Conservation (phyloP, 345 rosid genomes). For the Schrenkiella parvula region DNA sequence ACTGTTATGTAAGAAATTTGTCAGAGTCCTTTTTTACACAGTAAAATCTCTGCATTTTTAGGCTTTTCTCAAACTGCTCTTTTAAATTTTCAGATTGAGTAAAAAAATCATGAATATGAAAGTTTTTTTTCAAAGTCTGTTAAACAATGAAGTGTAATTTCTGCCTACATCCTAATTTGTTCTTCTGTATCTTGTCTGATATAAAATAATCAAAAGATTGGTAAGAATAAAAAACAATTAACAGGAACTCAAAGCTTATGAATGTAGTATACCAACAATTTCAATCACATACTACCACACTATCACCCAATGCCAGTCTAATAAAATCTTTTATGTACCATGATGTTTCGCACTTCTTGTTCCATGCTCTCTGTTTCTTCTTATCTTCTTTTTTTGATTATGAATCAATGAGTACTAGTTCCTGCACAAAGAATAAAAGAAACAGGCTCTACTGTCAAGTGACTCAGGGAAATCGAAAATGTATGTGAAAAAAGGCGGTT, state of each 20-base stretch:
- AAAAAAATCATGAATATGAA: neutral
- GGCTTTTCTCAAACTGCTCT: neutral
- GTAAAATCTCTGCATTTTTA: constrained; percentile 9
- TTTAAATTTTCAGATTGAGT: neutral
- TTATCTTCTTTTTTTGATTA: neutral
- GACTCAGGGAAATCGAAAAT: neutral
- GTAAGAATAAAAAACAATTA: neutral
- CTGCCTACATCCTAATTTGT: neutral
- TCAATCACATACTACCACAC: constrained; percentile 4
- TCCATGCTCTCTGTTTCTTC: neutral
- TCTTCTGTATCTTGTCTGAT: neutral
- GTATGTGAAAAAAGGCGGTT: too few relatives aligned
- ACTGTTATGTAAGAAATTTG: constrained; percentile 18
- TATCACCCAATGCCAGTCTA: constrained; percentile 5
- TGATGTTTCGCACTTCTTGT: neutral
- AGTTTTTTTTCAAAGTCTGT: neutral
- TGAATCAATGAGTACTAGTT: constrained; percentile 14
- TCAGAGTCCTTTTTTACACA: constrained; percentile 16
- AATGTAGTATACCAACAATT: constrained; percentile 2
- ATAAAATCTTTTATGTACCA: constrained; percentile 16
- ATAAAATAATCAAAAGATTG: constrained; percentile 12
- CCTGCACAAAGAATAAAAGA: constrained; percentile 1
- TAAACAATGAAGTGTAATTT: constrained; percentile 6
- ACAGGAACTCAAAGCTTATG: constrained; percentile 7
- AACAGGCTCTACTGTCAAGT: neutral